Percentiles rank a stretch among this genome's conserved stretches.
These are phyloP conservation scores for Sugiyamaella novakii DNA, from an alignment of 1,139 yeast species.

Conservation along the genomic window DNA sequence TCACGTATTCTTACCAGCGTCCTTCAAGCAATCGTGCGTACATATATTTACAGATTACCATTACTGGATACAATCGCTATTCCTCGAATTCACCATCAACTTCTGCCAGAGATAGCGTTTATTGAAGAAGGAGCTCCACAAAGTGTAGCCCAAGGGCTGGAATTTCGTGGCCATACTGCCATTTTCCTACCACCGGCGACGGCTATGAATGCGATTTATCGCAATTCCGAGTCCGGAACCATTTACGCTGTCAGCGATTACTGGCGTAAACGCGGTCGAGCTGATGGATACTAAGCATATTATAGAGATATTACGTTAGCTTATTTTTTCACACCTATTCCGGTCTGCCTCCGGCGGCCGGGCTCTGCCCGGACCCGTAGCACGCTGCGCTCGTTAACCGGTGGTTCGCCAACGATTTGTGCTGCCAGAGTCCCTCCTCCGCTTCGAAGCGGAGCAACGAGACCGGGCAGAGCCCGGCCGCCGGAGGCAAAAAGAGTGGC, in stretches of 20 bases:
- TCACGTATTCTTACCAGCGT: conserved; percentile 85
- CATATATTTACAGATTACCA: conserved; percentile 57
- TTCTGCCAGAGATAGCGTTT: conserved; percentile 68
- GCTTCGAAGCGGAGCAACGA: no score
- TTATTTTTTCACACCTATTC: not conserved
- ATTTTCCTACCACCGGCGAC: conserved; percentile 45
- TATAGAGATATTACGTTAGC: not conserved
- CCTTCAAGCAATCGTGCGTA: conserved; percentile 73
- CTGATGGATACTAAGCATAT: conserved; percentile 44
- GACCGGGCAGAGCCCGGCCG: conserved; percentile 5
- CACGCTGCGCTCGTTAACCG: conserved; percentile 10
- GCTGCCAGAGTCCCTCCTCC: not conserved
- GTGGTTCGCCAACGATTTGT: no score
- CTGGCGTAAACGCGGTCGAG: conserved; percentile 57
- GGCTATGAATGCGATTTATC: conserved; percentile 53
- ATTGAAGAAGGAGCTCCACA: conserved; percentile 57
- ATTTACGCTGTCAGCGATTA: conserved; percentile 59
- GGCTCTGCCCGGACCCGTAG: conserved; percentile 15
- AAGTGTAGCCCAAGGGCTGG: conserved; percentile 39
- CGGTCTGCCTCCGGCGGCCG: conserved; percentile 8
- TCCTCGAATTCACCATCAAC: conserved; percentile 88
- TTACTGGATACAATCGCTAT: conserved; percentile 69
- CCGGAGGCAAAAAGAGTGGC: conserved; percentile 7
- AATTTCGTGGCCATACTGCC: conserved; percentile 48
- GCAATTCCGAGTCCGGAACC: conserved; percentile 41